A percentile compares a stretch with the other conserved stretches of the same genome.
Conservation (phyloP, 495 filamentous ascomycete genomes). For the Gamarada debralockiae region DNA sequence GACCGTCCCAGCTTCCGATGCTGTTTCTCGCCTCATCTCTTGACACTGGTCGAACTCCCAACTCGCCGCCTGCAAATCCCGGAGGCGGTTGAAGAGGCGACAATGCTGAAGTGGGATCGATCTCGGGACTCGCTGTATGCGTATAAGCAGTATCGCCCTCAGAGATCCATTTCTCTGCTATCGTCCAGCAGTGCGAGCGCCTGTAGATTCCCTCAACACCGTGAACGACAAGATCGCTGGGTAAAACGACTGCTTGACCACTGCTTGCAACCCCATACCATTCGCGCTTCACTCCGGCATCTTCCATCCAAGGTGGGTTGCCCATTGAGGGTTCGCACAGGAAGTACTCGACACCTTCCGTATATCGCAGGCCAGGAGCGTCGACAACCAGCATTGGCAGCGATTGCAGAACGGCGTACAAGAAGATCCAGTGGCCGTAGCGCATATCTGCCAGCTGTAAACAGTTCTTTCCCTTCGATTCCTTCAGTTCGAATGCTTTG, state of each 20-base stretch:
- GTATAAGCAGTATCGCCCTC: background rate
- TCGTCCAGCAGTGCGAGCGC: conserved; percentile 87
- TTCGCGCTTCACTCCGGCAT: conserved; percentile 58
- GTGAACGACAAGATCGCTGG: conserved; percentile 80
- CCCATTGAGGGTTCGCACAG: conserved; percentile 87
- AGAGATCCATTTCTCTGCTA: conserved; percentile 67
- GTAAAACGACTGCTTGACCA: conserved; percentile 68
- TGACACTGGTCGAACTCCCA: conserved; percentile 14
- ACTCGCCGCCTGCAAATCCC: conserved; percentile 15
- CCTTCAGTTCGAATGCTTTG: conserved; percentile 76
- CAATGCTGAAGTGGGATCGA: background rate
- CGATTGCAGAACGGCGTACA: conserved; percentile 87
- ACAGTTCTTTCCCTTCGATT: conserved; percentile 64
- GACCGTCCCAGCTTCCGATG: background rate
- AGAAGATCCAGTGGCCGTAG: conserved; percentile 88
- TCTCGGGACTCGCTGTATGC: background rate
- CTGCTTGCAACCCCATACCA: conserved; percentile 80
- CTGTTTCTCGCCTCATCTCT: background rate
- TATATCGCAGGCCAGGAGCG: conserved; percentile 71
- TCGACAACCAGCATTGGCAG: conserved; percentile 89
- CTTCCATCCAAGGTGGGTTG: conserved; percentile 80
- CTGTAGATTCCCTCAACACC: conserved; percentile 87
- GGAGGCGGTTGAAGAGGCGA: conserved; percentile 21
- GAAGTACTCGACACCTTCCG: conserved; percentile 89
- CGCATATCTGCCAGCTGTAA: conserved; percentile 75